These are phyloP conservation scores for Fusarium sororula DNA, from an alignment of 2,329 filamentous ascomycete genomes.

Conservation along the genomic window DNA sequence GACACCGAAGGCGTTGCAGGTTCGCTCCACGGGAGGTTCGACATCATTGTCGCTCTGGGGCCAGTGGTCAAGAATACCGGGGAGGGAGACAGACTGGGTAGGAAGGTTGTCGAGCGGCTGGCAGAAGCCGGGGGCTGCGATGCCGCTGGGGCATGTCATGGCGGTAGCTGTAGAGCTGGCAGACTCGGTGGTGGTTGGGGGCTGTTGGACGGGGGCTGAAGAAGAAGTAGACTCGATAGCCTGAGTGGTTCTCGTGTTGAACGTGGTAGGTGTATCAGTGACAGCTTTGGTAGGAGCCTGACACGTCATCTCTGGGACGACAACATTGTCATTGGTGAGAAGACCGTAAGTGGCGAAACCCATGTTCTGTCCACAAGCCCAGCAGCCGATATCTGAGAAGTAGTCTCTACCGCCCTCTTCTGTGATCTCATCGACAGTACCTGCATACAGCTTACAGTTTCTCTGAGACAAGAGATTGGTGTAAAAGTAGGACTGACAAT, in stretches of 20 bases:
- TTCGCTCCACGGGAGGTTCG: background rate
- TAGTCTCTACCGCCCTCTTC: background rate
- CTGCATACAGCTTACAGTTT: background rate
- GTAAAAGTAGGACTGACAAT: conserved; percentile 5
- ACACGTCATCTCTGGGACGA: background rate
- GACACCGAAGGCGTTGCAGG: conserved; percentile 4
- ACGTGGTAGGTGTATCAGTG: background rate
- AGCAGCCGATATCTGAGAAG: conserved; percentile 4
- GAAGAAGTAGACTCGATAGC: background rate
- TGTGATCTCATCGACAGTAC: background rate
- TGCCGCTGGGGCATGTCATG: background rate
- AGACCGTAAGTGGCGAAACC: background rate
- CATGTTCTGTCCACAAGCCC: conserved; percentile 11
- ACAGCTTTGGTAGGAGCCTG: background rate
- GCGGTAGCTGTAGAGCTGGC: background rate
- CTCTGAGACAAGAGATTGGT: background rate
- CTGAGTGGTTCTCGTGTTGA: background rate
- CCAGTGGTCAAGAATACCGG: background rate
- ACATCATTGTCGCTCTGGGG: background rate
- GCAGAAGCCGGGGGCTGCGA: background rate
- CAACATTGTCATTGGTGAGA: background rate
- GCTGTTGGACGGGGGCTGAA: background rate
- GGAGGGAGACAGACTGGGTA: background rate
- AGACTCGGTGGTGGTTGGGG: background rate
- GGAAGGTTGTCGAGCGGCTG: background rate